Conservation (phyloP, 2,329 filamentous ascomycete species). For the Dothidotthia symphoricarpi region DNA sequence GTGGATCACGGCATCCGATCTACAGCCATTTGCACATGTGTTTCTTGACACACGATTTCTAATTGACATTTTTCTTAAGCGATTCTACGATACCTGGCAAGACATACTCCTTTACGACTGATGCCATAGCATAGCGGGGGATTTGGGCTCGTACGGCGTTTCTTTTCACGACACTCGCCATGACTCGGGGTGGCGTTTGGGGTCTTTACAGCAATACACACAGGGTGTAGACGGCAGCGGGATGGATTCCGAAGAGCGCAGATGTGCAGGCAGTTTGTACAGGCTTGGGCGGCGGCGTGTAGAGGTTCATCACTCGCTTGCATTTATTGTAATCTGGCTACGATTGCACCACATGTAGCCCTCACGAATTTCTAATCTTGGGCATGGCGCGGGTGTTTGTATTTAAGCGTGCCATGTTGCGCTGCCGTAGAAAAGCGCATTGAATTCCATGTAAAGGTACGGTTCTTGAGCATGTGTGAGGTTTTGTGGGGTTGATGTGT, state of each 20-base stretch:
- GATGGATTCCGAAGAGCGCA: conserved; percentile 8
- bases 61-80: conserved; percentile 23
- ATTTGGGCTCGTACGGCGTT: conserved; percentile 25
- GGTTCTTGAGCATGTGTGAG: no score
- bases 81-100: conserved; percentile 34
- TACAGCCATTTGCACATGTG: conserved; percentile 20
- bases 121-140: conserved; percentile 38
- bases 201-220: conserved; percentile 19
- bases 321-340: conserved; percentile 1
- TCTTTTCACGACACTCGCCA: conserved; percentile 8
- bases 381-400: no score
- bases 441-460: no score
- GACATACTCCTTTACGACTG: conserved; percentile 41
- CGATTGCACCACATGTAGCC: neutral
- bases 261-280: neutral
- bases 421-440: no score
- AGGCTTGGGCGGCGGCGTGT: no score
- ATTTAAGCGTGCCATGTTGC: no score
- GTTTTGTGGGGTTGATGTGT: no score
- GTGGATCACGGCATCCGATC: conserved; percentile 11
- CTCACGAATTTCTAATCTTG: no score
- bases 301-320: neutral
- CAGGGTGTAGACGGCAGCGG: conserved; percentile 23
- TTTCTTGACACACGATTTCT: conserved; percentile 21
- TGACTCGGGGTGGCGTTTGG: conserved; percentile 19